Conservation (phyloP, 2,329 filamentous ascomycete species). For the Colletotrichum horii region DNA sequence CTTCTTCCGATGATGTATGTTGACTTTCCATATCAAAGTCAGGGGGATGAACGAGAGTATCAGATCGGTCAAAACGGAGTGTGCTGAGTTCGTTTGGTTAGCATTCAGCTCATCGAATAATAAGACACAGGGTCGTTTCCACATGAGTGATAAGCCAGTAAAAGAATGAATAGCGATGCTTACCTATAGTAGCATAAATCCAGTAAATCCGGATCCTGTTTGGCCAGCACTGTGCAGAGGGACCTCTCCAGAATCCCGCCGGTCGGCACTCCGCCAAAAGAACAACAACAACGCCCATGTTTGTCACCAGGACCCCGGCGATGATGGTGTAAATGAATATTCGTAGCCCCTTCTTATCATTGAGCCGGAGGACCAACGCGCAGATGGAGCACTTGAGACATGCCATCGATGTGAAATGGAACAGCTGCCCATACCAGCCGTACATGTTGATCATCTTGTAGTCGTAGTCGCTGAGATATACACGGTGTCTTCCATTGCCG, state of each 20-base stretch:
- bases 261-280: conserved; percentile 35
- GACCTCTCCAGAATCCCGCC: conserved; percentile 32
- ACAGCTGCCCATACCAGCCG: conserved; percentile 43
- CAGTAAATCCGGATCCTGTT: conserved; percentile 33
- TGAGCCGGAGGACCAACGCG: conserved; percentile 44
- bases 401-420: conserved; percentile 42
- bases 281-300: conserved; percentile 33
- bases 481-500: conserved; percentile 43
- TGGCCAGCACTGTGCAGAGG: conserved; percentile 31
- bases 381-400: conserved; percentile 46
- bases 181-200: conserved; percentile 35
- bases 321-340: conserved; percentile 34
- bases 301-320: conserved; percentile 32
- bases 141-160: not conserved
- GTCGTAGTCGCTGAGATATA: conserved; percentile 33
- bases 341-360: conserved; percentile 33
- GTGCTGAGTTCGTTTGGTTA: conserved; percentile 7
- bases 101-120: not conserved
- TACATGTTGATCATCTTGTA: conserved; percentile 40
- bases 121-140: not conserved
- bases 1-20: conserved; percentile 31
- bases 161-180: not conserved
- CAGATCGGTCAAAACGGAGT: conserved; percentile 28
- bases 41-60: conserved; percentile 30
- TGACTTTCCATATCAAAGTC: conserved; percentile 34